phyloP scores from a whole-genome alignment of 129 eudicot genomes.

The Pulicaria dysenterica region DNA sequence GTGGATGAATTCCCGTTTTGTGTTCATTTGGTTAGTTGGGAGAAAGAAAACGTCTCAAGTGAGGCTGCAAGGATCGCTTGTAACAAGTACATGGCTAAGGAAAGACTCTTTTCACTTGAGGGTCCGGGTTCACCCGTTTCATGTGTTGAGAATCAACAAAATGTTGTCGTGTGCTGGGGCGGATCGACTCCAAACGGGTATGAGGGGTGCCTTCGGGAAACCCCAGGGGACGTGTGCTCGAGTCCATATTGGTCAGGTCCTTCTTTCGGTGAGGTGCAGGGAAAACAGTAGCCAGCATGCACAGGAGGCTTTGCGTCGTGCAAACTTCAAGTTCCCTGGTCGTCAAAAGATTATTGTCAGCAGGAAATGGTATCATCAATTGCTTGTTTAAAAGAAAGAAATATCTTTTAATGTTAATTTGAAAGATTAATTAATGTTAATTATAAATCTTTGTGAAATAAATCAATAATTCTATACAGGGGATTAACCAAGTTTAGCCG shows the following conservation, averaged over 20 bases:
- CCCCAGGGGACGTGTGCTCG: slow-evolving; percentile 61
- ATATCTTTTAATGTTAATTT: no score
- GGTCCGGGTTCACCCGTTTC: slow-evolving; percentile 66
- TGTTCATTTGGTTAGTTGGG: slow-evolving; percentile 61
- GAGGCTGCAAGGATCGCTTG: slow-evolving; percentile 65
- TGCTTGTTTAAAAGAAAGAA: no score
- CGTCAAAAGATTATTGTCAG: slow-evolving; percentile 63
- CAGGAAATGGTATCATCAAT: slow-evolving; percentile 55
- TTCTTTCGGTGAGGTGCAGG: slow-evolving; percentile 57
- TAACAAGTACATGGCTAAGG: slow-evolving; percentile 64
- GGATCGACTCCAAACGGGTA: slow-evolving; percentile 65
- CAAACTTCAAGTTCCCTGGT: slow-evolving; percentile 61
- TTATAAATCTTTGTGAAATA: no score
- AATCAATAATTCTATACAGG: no score
- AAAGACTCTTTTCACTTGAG: slow-evolving; percentile 59
- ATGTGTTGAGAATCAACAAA: slow-evolving; percentile 55
- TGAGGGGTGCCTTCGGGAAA: slow-evolving; percentile 69
- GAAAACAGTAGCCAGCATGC: slow-evolving; percentile 53
- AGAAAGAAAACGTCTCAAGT: slow-evolving; percentile 62
- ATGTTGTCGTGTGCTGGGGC: slow-evolving; percentile 73
- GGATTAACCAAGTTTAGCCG: slow-evolving; percentile 56
- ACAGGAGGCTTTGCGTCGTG: slow-evolving; percentile 66
- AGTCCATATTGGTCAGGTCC: slow-evolving; percentile 55
- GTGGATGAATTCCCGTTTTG: slow-evolving; percentile 57
- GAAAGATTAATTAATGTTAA: no score